Evolutionary conservation across 352 stramenopile species (phyloP), one percentile per base, ranked within the genome.

Genomic region (Phytopythium helicoides): DNA sequence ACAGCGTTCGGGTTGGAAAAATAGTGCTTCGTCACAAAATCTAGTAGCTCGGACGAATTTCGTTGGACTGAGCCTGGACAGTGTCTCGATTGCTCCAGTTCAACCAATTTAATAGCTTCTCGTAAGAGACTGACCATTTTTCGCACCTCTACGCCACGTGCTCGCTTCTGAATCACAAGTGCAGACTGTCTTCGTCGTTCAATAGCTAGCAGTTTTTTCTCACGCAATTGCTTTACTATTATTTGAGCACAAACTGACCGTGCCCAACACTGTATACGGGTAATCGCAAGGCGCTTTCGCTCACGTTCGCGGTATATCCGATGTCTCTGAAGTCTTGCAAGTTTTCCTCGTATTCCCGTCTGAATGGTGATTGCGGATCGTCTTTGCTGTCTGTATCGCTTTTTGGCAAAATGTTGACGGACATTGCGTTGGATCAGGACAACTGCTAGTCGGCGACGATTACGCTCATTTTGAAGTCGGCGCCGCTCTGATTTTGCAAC

Each of bases 101-200:
- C 73, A 8, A 86, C 54, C 2, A 76, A 36, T 18, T 56, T 49
- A 45, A 83, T 64, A 0, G 67, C 73, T 1, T 76, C 59, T 6
- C 66, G 66, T 16, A 87, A 65, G n/a, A 85, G 33, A 19, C 47
- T 26, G 12, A 71, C 60, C 3, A 55, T 56, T 2, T 66, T 62
- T 8, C 76, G 64, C 1, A 64, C 73, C 36, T 86, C 78, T 7
- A 76, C 62, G 10, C 73, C 73, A 0, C 78, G 67, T 0, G 72
- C 64, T 6, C 73, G 63, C 33, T 83, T 86, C 51, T 87, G 76
- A 41, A 89, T 81, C 9, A 87, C 47, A 47, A 83, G 25, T 14
- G 79, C 71, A 0, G 65, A 82, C 21, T 66, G 64, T 34, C 67
- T 51, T 18, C 67, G 36, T n/a, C 74, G 55, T 31, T 58, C 40